Base-by-base conservation (phyloP, 2,329 filamentous ascomycete species). In the Pseudogymnoascus sp. region DNA sequence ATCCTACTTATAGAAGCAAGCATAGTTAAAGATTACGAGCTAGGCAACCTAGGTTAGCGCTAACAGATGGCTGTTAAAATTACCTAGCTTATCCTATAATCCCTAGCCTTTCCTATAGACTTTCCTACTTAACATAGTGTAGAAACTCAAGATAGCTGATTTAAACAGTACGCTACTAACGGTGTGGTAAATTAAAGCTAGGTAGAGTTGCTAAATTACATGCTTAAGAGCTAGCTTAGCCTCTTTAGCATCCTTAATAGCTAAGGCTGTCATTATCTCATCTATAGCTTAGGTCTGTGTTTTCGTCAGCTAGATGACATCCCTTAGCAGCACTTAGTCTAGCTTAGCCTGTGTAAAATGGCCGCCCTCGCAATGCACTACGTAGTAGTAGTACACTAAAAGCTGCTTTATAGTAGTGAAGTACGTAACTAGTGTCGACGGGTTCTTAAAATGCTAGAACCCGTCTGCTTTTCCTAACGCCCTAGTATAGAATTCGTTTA, bases 361-460 rank as follows among this genome's bases (percentile, higher is more conserved):
- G 14, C 64, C 11, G 44, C 44, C 44, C 42, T 61, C 16, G 2
- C 12, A 42, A 53, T 65, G 61, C 14, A 66, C 40, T 6, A 66
- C 60, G 1, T 28, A 28, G 44, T 66, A 67, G 56, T 65, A 65
- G 60, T 65, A 67, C 16, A 61, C 53, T 11, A 67, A 12, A 7
- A 67, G 53, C 62, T 67, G 44, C 60, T 66, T 67, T 18, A 61
- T 63, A 11, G 25, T 64, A n/a, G 34, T 62, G 23, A 67, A 67
- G n/a, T 68, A 66, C 2, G 21, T 67, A 12, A 64, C 42, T 0
- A 68, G 50, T 0, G 50, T 68, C 1, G 25, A 65, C 3, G 42
- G 14, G 36, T 64, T 66, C 42, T 65, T 67, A 5, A 64, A 65
- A 50, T 64, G 62, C 34, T 31, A 10, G 37, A 68, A 67, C n/a